Percentiles rank a stretch among this genome's conserved stretches.
Evolutionary conservation across 148 eudicot genomes (phyloP).

Genomic region (Simmondsia chinensis): DNA sequence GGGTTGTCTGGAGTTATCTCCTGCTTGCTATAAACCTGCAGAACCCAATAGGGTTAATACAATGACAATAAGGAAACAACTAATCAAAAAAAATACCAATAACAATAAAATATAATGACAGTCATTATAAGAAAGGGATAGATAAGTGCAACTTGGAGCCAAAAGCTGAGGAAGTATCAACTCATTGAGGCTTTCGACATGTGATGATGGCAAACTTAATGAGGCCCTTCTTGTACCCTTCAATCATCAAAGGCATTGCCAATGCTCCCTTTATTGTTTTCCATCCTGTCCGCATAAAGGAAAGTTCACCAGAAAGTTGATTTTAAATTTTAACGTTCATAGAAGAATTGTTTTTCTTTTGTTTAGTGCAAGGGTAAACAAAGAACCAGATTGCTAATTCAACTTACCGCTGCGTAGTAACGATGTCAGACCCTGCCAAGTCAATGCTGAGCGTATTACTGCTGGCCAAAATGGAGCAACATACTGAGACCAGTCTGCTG

Average conservation of each 20-base stretch:
- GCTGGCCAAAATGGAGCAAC: constrained; percentile 99
- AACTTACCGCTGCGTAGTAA: constrained; percentile 60
- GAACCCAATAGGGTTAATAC: no score
- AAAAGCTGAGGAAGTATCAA: no score
- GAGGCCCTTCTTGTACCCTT: constrained; percentile 79
- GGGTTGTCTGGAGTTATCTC: no score
- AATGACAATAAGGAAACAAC: no score
- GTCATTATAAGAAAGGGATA: no score
- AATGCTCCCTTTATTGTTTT: constrained; percentile 86
- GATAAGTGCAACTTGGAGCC: no score
- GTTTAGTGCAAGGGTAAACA: neutral
- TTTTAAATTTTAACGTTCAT: no score
- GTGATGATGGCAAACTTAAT: constrained; percentile 90
- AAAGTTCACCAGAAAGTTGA: no score
- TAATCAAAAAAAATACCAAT: no score
- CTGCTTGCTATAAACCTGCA: no score
- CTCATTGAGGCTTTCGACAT: constrained; percentile 79
- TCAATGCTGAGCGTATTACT: constrained; percentile 77
- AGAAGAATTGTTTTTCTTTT: no score
- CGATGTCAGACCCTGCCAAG: constrained; percentile 87
- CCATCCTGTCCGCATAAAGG: constrained; percentile 52
- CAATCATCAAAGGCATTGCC: constrained; percentile 90
- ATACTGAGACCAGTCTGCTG: constrained; percentile 79
- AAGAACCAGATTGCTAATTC: neutral
- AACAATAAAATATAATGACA: no score